Percentiles rank a stretch among this genome's conserved stretches.
Evolutionary conservation across 257 asterid genomes (phyloP).

Genomic region (Voacanga thouarsii): DNA sequence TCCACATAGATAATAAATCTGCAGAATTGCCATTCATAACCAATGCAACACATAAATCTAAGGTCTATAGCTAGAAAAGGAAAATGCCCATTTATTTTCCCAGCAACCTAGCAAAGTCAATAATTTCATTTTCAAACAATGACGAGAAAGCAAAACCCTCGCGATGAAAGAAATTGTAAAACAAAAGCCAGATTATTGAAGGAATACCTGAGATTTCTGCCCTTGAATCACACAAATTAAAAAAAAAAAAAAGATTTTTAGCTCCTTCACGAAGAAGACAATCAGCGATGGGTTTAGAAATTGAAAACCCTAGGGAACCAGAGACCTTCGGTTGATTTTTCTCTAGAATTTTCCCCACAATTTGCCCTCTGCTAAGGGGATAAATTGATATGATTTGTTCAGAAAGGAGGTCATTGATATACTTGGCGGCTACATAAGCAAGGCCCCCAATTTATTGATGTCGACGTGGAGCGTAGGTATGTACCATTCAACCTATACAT

Average conservation of each 20-base stretch:
- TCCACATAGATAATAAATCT: background rate
- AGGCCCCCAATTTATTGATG: too few species aligned
- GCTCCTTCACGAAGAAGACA: background rate
- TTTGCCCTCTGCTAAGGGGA: background rate
- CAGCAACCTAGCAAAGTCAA: background rate
- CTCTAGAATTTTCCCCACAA: background rate
- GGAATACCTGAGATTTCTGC: background rate
- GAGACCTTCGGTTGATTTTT: background rate
- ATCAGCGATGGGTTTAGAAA: background rate
- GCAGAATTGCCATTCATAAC: background rate
- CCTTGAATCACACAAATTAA: background rate
- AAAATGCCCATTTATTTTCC: background rate
- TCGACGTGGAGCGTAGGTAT: too few species aligned
- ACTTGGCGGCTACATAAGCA: background rate
- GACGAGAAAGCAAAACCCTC: background rate
- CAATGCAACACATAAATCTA: too few species aligned
- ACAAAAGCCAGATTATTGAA: background rate
- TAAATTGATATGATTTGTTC: background rate
- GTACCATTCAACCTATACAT: too few species aligned
- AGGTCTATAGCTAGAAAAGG: background rate
- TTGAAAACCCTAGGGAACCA: background rate
- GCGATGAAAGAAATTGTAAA: background rate
- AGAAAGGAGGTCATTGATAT: background rate
- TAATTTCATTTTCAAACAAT: background rate
- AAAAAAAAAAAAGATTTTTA: background rate